Conservation (phyloP, 2,329 filamentous ascomycete species). For the Sporothrix inflata region DNA sequence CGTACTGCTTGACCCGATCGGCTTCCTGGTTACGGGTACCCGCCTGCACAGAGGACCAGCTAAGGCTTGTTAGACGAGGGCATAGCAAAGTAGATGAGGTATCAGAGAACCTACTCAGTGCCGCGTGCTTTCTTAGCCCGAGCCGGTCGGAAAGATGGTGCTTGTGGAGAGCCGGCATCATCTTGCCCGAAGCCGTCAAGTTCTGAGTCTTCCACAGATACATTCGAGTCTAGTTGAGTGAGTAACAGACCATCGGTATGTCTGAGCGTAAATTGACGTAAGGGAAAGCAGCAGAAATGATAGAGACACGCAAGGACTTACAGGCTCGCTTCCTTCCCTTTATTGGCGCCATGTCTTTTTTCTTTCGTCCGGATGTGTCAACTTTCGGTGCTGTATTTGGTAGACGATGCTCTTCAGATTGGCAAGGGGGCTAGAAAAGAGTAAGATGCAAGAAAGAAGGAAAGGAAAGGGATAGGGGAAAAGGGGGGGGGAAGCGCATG, state of each 20-base stretch:
- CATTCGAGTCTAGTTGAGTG: not conserved
- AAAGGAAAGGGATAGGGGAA: not conserved
- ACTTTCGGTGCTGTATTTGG: not conserved
- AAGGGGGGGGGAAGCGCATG: not conserved
- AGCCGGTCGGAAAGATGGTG: not conserved
- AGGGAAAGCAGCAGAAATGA: not conserved
- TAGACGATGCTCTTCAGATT: not conserved
- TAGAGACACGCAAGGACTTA: not conserved
- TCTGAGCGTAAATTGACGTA: no score
- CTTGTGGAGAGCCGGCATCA: not conserved
- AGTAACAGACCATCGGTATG: not conserved
- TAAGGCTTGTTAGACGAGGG: not conserved
- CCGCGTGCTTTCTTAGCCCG: slow-evolving; percentile 4
- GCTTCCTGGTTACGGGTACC: slow-evolving; percentile 30
- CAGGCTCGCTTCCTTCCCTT: slow-evolving; percentile 27
- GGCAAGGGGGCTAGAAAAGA: not conserved
- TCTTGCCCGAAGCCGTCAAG: not conserved
- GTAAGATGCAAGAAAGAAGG: no score
- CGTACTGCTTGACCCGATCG: slow-evolving; percentile 32
- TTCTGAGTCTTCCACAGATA: not conserved
- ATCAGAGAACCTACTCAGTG: not conserved
- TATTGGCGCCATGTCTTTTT: slow-evolving; percentile 11
- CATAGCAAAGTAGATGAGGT: no score
- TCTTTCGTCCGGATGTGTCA: not conserved
- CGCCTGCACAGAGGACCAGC: slow-evolving; percentile 30